phyloP scores from a whole-genome alignment of 164 flowering plant species.

The Berberis vulgaris region DNA sequence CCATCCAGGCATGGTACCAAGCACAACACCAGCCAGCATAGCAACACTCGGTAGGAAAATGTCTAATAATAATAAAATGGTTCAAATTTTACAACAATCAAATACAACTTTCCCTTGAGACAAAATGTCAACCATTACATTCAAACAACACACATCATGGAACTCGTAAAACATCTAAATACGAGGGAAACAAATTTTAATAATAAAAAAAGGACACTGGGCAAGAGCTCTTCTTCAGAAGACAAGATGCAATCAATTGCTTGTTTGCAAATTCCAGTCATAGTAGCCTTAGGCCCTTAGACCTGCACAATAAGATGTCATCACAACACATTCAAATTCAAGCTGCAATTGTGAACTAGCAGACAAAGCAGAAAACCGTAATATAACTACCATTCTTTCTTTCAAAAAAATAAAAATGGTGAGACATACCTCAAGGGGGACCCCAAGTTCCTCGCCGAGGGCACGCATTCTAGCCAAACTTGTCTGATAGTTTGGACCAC shows the following conservation, averaged over 20 bases:
- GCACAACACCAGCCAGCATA: no score
- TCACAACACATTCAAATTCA: not conserved
- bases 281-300: slow-evolving; percentile 92
- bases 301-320: slow-evolving; percentile 39
- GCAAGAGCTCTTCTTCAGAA: slow-evolving; percentile 21
- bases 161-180: no score
- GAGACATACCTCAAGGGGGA: slow-evolving; percentile 70
- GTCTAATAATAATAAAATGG: no score
- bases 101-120: no score
- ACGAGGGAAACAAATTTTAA: no score
- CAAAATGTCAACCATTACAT: no score
- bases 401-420: not conserved
- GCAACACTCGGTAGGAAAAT: no score
- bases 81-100: no score
- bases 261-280: slow-evolving; percentile 95
- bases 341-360: not conserved
- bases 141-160: no score
- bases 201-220: no score
- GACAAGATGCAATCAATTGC: slow-evolving; percentile 85
- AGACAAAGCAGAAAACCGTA: not conserved
- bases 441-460: slow-evolving; percentile 70
- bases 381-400: no score
- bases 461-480: slow-evolving; percentile 88
- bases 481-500: slow-evolving; percentile 90
- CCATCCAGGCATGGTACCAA: no score